Evolutionary conservation across 73 alveolate genomes (phyloP).

Genomic region (Blepharisma japonicum): DNA sequence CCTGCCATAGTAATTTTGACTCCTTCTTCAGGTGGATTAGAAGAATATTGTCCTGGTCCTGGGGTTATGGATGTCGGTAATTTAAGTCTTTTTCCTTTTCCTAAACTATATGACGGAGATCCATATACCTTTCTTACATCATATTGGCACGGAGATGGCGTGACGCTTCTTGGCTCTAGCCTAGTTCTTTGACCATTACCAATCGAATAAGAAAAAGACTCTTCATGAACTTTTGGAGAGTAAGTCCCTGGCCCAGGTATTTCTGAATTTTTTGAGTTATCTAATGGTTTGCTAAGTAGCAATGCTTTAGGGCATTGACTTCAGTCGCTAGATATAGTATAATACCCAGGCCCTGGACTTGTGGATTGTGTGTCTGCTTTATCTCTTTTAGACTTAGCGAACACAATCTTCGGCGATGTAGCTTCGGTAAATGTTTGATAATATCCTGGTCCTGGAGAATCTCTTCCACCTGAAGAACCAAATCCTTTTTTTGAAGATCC

Average conservation of each 20-base stretch:
- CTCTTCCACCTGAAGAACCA: neutral
- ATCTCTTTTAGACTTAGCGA: neutral
- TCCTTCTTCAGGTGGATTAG: neutral
- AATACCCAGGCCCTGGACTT: constrained; percentile 27
- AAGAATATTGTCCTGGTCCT: constrained; percentile 10
- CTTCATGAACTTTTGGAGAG: neutral
- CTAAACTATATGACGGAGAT: neutral
- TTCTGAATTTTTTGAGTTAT: neutral
- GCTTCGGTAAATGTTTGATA: neutral
- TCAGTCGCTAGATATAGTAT: neutral
- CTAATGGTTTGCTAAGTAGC: too few species aligned
- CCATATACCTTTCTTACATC: neutral
- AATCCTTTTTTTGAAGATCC: constrained; percentile 13
- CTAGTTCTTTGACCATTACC: neutral
- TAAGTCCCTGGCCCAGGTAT: constrained; percentile 26
- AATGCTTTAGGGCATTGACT: too few species aligned
- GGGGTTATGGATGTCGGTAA: neutral
- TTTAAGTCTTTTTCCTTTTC: constrained; percentile 1
- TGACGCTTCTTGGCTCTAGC: neutral
- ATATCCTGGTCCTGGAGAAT: constrained; percentile 14
- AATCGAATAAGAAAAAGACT: neutral
- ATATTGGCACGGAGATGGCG: neutral
- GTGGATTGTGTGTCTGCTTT: neutral
- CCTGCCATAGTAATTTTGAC: neutral
- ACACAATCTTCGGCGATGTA: neutral